phyloP scores from a whole-genome alignment of 768 basidiomycete species.

The Russula emetica region DNA sequence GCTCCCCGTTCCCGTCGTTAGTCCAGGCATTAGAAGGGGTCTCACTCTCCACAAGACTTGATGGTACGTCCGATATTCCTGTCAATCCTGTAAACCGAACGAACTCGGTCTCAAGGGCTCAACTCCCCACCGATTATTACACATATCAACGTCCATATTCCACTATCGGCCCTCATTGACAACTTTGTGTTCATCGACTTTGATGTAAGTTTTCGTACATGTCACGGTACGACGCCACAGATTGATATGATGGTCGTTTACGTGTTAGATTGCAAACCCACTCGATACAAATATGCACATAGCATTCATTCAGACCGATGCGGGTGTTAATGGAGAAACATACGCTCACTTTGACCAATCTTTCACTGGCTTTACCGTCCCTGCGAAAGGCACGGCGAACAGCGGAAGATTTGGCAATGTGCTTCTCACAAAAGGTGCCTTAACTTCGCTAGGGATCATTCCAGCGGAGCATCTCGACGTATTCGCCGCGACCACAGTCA shows the following conservation, averaged over 20 bases:
- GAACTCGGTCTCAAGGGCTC: constrained; percentile 34
- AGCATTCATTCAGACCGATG: constrained; percentile 54
- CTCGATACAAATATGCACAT: constrained; percentile 54
- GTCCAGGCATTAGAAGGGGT: constrained; percentile 52
- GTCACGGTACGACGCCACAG: no score
- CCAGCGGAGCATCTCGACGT: constrained; percentile 53
- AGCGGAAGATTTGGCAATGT: constrained; percentile 58
- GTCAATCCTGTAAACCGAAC: not conserved
- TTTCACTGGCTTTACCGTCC: constrained; percentile 54
- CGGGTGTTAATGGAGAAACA: constrained; percentile 45
- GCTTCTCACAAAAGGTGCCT: constrained; percentile 53
- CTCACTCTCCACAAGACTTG: constrained; percentile 46
- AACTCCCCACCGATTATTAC: constrained; percentile 56
- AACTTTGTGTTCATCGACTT: constrained; percentile 55
- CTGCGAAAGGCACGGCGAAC: constrained; percentile 54
- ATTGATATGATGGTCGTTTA: not conserved
- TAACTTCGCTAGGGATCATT: constrained; percentile 53
- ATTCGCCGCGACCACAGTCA: constrained; percentile 43
- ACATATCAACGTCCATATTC: constrained; percentile 51
- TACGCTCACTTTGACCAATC: constrained; percentile 57
- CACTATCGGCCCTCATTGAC: constrained; percentile 44
- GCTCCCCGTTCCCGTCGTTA: constrained; percentile 61
- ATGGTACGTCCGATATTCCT: constrained; percentile 35
- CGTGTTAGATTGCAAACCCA: constrained; percentile 47
- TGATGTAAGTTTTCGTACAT: constrained; percentile 40